phyloP scores from a whole-genome alignment of 1,284 basidiomycete species.

The Heterobasidion annosum region DNA sequence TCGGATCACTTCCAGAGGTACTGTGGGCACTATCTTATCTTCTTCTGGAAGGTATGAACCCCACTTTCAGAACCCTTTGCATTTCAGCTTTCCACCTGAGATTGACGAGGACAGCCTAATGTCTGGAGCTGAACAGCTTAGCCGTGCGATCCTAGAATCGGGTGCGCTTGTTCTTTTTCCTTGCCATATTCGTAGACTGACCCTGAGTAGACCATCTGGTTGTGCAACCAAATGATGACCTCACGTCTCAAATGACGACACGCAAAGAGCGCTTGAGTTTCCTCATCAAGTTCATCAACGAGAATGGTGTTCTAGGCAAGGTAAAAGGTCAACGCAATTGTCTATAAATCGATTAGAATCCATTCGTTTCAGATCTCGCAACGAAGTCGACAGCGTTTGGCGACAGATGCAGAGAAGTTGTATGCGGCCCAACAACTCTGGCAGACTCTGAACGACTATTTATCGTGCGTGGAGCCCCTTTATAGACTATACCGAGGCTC shows the following conservation, averaged over 20 bases:
- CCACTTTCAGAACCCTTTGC: constrained; percentile 62
- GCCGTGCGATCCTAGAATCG: constrained; percentile 65
- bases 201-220: constrained; percentile 53
- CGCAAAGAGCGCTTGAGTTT: constrained; percentile 72
- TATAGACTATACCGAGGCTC: background rate
- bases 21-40: constrained; percentile 6
- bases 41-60: background rate
- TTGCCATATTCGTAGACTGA: background rate
- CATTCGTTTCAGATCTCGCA: constrained; percentile 60
- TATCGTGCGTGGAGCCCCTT: constrained; percentile 37
- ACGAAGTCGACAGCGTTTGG: constrained; percentile 65
- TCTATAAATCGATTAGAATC: background rate
- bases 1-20: constrained; percentile 60
- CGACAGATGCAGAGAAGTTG: constrained; percentile 85
- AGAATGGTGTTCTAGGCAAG: constrained; percentile 72
- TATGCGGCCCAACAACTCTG: constrained; percentile 80
- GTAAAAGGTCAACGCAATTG: constrained; percentile 25
- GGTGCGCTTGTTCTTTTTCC: constrained; percentile 23
- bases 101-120: constrained; percentile 76
- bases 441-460: constrained; percentile 68
- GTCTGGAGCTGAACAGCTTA: constrained; percentile 72
- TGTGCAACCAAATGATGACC: constrained; percentile 70
- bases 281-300: constrained; percentile 83
- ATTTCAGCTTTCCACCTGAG: constrained; percentile 75
- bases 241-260: constrained; percentile 71